Evolutionary conservation across 257 asterid genomes (phyloP).

Genomic region (Solanum neorickii): DNA sequence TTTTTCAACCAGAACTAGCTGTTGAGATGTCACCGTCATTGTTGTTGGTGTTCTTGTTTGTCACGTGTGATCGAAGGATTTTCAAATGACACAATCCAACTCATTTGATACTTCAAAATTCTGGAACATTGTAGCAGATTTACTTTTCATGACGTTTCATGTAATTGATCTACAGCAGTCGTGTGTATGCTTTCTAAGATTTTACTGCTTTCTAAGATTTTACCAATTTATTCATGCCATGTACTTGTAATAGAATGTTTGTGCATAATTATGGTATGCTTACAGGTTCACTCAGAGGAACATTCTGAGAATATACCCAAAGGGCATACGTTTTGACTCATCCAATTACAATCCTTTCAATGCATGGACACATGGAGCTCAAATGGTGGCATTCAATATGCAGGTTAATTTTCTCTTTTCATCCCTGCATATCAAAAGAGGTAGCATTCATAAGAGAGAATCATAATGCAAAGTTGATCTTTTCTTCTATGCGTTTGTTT

Average conservation of each 20-base stretch:
- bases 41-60: not conserved
- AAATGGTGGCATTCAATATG: conserved; percentile 93
- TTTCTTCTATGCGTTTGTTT: not conserved
- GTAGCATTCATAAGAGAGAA: not conserved
- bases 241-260: not conserved
- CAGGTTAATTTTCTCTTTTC: conserved; percentile 38
- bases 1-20: not conserved
- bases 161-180: not conserved
- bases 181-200: not conserved
- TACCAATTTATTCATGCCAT: not conserved
- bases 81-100: not conserved
- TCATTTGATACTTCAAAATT: not conserved
- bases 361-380: conserved; percentile 93
- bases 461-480: not conserved
- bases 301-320: conserved; percentile 68
- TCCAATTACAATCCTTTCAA: conserved; percentile 83
- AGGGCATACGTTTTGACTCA: conserved; percentile 71
- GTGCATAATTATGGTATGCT: not conserved
- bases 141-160: not conserved
- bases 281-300: conserved; percentile 72
- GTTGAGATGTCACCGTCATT: not conserved
- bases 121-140: not conserved
- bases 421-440: not conserved
- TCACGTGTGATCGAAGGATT: not conserved
- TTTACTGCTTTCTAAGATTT: not conserved